These are phyloP conservation scores for Nicotiana sylvestris DNA, from an alignment of 257 asterid genomes.

Conservation along the genomic window DNA sequence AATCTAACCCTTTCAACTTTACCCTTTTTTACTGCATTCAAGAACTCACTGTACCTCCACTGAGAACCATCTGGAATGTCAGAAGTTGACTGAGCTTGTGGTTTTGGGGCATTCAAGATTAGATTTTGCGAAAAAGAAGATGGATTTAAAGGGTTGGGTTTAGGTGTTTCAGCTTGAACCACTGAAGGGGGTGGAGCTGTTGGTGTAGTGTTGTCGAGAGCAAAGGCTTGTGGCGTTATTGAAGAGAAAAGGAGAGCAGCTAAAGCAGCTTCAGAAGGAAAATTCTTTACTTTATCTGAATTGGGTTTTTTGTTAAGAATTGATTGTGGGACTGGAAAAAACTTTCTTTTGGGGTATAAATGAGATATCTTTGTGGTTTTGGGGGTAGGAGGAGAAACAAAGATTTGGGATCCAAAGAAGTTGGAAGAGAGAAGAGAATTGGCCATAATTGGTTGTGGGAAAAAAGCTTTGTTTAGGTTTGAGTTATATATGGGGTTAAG, in stretches of 20 bases:
- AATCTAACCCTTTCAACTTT: conserved; percentile 93
- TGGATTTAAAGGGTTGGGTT: conserved; percentile 34
- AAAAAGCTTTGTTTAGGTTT: no score
- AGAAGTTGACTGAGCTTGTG: conserved; percentile 49
- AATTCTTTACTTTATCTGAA: conserved; percentile 26
- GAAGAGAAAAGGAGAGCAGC: conserved; percentile 80
- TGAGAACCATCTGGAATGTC: conserved; percentile 87
- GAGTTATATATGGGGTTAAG: no score
- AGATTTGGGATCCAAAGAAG: conserved; percentile 55
- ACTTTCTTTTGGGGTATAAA: conserved; percentile 29
- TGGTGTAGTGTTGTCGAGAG: conserved; percentile 52
- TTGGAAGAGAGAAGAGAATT: conserved; percentile 55
- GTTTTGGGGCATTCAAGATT: conserved; percentile 78
- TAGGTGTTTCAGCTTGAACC: conserved; percentile 55
- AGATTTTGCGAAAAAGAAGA: conserved; percentile 46
- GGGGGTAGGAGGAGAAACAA: conserved; percentile 63
- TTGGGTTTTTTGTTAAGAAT: conserved; percentile 29
- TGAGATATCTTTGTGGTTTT: conserved; percentile 40
- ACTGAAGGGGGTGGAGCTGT: conserved; percentile 42
- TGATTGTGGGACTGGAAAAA: conserved; percentile 37
- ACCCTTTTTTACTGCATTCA: conserved; percentile 96
- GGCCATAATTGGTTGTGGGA: conserved; percentile 10
- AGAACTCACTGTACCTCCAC: conserved; percentile 92
- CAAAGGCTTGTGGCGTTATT: conserved; percentile 69
- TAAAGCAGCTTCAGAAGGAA: conserved; percentile 56